Percentiles rank a stretch among this genome's conserved stretches.
Conservation (phyloP, 78 protist species). For the Chrysochromulina tobinii region DNA sequence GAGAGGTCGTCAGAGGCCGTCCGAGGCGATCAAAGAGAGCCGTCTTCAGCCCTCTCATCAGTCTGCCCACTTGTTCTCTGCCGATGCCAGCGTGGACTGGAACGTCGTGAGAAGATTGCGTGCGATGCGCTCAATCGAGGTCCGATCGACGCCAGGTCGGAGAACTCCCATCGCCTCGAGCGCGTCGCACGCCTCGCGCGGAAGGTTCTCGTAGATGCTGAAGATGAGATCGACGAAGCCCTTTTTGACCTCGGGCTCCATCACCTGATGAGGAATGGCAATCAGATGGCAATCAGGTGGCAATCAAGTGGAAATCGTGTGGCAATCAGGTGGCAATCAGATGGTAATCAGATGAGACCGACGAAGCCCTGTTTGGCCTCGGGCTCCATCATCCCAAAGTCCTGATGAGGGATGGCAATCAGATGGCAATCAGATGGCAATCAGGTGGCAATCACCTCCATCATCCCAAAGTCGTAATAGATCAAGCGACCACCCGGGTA, state of each 20-base stretch:
- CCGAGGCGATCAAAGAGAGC: too few species aligned
- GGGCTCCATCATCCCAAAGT: too few species aligned
- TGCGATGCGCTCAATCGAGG: conserved; percentile 9
- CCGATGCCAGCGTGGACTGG: not conserved
- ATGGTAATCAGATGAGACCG: too few species aligned
- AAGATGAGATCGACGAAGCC: conserved; percentile 5
- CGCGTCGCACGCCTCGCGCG: conserved; percentile 22
- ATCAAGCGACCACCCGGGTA: not conserved
- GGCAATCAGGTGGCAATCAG: too few species aligned
- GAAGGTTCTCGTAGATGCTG: not conserved
- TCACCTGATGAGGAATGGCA: too few species aligned
- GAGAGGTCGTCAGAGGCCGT: too few species aligned
- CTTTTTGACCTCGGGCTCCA: not conserved
- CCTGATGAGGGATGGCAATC: too few species aligned
- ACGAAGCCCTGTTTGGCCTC: too few species aligned
- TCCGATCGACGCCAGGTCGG: not conserved
- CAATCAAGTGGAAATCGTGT: too few species aligned
- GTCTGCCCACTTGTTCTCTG: not conserved
- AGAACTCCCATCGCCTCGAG: conserved; percentile 3
- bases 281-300: too few species aligned
- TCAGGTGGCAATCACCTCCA: not conserved
- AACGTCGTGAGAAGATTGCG: not conserved
- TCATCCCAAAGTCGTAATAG: conserved; percentile 37
- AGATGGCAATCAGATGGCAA: too few species aligned
- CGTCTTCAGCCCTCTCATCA: too few species aligned